phyloP scores from a whole-genome alignment of 2,329 filamentous ascomycete species.

The Magnaporthales sp. region DNA sequence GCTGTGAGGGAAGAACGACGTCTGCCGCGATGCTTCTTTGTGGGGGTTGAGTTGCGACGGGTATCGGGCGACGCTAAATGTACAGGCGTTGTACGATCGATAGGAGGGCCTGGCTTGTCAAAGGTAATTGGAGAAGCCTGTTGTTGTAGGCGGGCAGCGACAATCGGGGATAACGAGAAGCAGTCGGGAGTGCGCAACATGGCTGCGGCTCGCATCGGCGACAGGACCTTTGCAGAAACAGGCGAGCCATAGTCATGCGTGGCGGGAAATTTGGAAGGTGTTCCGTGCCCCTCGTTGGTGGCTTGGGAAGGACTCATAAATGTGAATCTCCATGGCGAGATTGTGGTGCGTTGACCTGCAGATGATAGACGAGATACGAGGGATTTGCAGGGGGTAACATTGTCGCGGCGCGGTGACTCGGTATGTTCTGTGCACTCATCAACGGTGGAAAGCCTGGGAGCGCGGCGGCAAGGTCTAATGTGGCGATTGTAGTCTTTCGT shows the following conservation, averaged over 20 bases:
- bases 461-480: background rate
- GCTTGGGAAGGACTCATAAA: constrained; percentile 9
- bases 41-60: background rate
- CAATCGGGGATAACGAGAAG: background rate
- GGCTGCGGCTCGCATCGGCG: background rate
- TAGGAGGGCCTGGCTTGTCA: background rate
- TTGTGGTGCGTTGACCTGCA: background rate
- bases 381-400: background rate
- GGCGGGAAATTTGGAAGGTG: constrained; percentile 13
- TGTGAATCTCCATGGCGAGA: constrained; percentile 12
- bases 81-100: background rate
- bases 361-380: background rate
- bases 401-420: constrained; percentile 9
- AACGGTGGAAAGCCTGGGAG: background rate
- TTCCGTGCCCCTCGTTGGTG: constrained; percentile 6
- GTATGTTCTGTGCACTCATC: background rate
- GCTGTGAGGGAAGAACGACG: background rate
- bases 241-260: background rate
- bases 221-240: background rate
- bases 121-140: background rate
- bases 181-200: constrained; percentile 3
- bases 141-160: background rate
- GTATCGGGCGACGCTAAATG: background rate
- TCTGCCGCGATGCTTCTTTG: background rate
- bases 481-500: background rate